These are phyloP conservation scores for Micractinium sp. DNA, from an alignment of 139 green algal genomes.

Conservation along the genomic window DNA sequence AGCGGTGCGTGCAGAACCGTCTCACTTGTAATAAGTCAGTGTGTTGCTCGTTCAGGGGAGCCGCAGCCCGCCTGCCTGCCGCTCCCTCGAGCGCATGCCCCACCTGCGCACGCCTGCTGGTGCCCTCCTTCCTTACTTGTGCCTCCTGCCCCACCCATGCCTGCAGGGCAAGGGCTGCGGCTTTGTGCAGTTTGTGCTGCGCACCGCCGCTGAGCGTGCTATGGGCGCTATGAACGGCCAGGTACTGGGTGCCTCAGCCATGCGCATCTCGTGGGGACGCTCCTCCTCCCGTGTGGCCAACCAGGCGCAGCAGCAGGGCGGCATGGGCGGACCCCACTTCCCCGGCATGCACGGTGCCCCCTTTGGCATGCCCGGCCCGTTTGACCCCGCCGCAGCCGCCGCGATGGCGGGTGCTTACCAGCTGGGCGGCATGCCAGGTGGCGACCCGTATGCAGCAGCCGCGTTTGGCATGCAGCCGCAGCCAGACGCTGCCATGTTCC, in stretches of 20 bases:
- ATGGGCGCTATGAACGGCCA: constrained; percentile 80
- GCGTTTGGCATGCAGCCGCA: constrained; percentile 29
- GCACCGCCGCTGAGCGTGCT: constrained; percentile 72
- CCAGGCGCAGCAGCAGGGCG: constrained; percentile 36
- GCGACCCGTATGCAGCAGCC: constrained; percentile 18
- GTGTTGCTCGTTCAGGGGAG: no score
- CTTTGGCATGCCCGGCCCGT: constrained; percentile 20
- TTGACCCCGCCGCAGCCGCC: constrained; percentile 24
- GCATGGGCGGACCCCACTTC: constrained; percentile 19
- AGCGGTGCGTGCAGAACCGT: constrained; percentile 2
- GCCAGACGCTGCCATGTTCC: constrained; percentile 25
- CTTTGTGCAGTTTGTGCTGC: constrained; percentile 93
- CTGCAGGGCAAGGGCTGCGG: constrained; percentile 91
- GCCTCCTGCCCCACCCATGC: background rate
- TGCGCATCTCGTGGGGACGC: constrained; percentile 80
- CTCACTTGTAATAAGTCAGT: no score
- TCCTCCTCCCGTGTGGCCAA: constrained; percentile 48
- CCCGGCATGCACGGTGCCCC: constrained; percentile 19
- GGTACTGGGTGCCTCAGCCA: constrained; percentile 63
- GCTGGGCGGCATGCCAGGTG: constrained; percentile 25
- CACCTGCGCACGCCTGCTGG: background rate
- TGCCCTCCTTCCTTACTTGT: background rate
- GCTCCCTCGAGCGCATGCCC: no score
- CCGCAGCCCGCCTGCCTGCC: no score
- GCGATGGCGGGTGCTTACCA: constrained; percentile 27